A percentile compares a stretch with the other conserved stretches of the same genome.
Evolutionary conservation across 2,329 filamentous ascomycete genomes (phyloP).

Genomic region (Penicillium rolfsii): DNA sequence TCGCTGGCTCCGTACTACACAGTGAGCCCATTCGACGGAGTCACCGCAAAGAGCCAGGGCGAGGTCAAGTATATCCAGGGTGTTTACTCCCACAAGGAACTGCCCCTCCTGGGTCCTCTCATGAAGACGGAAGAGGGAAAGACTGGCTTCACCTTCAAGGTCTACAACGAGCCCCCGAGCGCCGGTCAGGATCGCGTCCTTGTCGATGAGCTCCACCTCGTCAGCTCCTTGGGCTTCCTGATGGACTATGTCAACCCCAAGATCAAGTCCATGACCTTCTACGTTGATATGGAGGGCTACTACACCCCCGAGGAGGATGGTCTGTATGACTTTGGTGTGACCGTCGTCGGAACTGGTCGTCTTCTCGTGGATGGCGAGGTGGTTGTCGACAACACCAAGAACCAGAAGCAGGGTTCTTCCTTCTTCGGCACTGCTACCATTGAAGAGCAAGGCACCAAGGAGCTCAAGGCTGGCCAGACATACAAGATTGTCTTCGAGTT

Average conservation of each 20-base stretch:
- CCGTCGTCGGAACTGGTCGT: conserved; percentile 68
- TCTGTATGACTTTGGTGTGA: conserved; percentile 67
- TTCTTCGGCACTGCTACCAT: conserved; percentile 68
- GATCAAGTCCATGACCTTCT: conserved; percentile 58
- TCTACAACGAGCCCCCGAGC: conserved; percentile 62
- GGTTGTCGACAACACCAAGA: conserved; percentile 67
- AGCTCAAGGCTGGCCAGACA: conserved; percentile 61
- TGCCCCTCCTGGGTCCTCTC: conserved; percentile 61
- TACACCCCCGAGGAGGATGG: conserved; percentile 64
- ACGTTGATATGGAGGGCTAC: conserved; percentile 63
- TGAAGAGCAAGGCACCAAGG: conserved; percentile 63
- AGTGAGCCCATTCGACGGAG: conserved; percentile 50
- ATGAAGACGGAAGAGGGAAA: conserved; percentile 58
- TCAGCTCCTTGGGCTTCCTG: conserved; percentile 50
- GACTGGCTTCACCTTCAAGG: conserved; percentile 63
- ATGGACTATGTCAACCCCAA: conserved; percentile 61
- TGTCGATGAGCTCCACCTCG: conserved; percentile 56
- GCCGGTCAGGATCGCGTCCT: conserved; percentile 51
- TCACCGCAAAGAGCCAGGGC: conserved; percentile 41
- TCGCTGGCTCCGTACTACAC: conserved; percentile 53
- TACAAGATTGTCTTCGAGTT: conserved; percentile 66
- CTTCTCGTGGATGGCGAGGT: conserved; percentile 65
- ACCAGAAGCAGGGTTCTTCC: conserved; percentile 63
- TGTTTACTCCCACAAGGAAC: conserved; percentile 66
- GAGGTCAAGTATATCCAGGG: conserved; percentile 60